Evolutionary conservation across 2,329 filamentous ascomycete species (phyloP), one percentile per base, ranked within the genome.

Genomic region (Leptographium lundbergii): DNA sequence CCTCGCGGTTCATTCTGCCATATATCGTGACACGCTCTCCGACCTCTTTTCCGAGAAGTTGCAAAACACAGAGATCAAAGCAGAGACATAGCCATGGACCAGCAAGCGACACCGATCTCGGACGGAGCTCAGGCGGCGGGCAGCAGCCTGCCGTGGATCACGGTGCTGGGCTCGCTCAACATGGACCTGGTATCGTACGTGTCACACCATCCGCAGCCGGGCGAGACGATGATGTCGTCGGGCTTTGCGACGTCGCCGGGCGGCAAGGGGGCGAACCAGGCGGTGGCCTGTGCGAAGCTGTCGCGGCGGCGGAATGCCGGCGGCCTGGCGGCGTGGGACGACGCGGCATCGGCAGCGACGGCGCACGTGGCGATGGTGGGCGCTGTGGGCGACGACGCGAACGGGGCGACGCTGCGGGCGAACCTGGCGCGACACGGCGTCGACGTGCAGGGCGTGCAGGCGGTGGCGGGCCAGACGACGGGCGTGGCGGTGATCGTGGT

Each of bases 211-310:
- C 92, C 94, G 1, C 75, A 80, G 1, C 85, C 87, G 0, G 94
- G 92, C 65, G 92, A 99, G 74, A 97, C 92, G 3, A 79, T 97
- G 57, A 91, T 88, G 2, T 82, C 89, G 54, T 84, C 77, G 64
- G 84, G 83, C 24, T 95, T 95, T 74, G 80, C 80, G 68, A 89
- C 86, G 42, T 91, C 88, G 51, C 86, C 88, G 34, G 94, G 92
- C 66, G 92, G 94, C 60, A 99, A 99, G 75, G 92, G 92, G 63
- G 91, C 91, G 61, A 97, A 97, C 76, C 92, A 97, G 75, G 91
- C 91, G 61, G 88, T 96, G 59, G 90, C 91, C 27, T 91, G 87
- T 73, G 88, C 86, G 56, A 88, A 92, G 63, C 81, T 95, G 56
- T 94, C 89, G 1, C 81, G 87, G 54, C 68, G 77, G 32, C 76